Base-by-base conservation (phyloP, 1,284 basidiomycete genomes). In the Marasmius sp. region DNA sequence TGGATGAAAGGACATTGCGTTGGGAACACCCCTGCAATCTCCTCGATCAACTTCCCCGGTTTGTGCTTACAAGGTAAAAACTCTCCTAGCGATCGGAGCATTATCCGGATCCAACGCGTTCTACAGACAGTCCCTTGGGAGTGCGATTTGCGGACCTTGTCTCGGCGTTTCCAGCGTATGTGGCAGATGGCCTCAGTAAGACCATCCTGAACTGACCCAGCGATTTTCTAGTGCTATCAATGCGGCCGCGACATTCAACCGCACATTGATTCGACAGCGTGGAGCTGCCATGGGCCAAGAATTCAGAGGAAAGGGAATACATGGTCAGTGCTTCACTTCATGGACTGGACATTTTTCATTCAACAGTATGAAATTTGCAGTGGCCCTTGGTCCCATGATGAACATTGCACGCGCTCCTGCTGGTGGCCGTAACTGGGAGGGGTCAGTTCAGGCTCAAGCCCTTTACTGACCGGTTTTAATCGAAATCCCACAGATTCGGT, bases 351-450 rank as follows among this genome's bases (percentile, higher is more conserved):
- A 8, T n/a, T 47, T 8, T 47, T 9, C 33, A 11, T 41, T 10
- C 5, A 27, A 18, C 76, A 53, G 69, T 78, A n/a, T 37, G 12
- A 27, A 51, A 16, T 16, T 3, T 4, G 61, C 79, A 71, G 82
- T 91, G 61, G 84, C 82, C 8, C 77, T 92, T 8, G 87, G 87
- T 6, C 82, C 82, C 0, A 77, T 77, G 72, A 82, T 83, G 80
- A 85, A 85, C 69, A 68, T 89, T 57, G 81, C 80, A 58, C 81
- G 89, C n/a, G 79, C 79, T 0, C 83, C 88, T 6, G 83, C 82
- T 16, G 85, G 79, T n/a, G 90, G 91, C 0, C 77, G 90, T 33
- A 87, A 87, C 69, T 93, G 88, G 87, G 90, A 92, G 78, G 85
- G 84, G 72, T 86, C 64, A 62, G 67, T 61, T 16, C 14, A n/a